Base-by-base conservation (phyloP, 208 protist species). In the Entamoeba moshkovskii region DNA sequence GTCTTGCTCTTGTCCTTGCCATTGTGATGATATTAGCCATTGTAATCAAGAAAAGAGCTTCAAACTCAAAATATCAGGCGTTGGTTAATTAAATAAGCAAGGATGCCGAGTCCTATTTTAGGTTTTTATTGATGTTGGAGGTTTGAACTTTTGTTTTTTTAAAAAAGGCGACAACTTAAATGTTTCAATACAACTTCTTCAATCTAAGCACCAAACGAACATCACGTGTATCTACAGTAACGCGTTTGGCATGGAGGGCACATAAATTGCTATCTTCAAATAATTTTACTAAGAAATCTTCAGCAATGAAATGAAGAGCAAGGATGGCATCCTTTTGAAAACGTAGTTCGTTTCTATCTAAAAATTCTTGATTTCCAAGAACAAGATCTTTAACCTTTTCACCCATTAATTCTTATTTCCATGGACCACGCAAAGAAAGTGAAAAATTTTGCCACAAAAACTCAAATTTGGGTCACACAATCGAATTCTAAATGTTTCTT, bases 231-330 rank as follows among this genome's bases (percentile, higher is more conserved):
- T 97, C 95, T 93, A 98, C 96, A 46, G 97, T 98, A 47, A 97
- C 96, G 91, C 97, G 96, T 94, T 97, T 97, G 66, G 97, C 96
- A 95, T 98, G 97, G 93, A 98, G 96, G 93, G 96, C 97, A 93
- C 96, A 97, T 0, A 98, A 95, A 96, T 98, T 97, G 92, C 97
- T 97, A 96, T 98, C 97, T 94, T 97, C 97, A 91, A 98, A 97
- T 48, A 98, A 95, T 93, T 95, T 95, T 93, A 98, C 96, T n/a
- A 98, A 92, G 95, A 98, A 98, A 38, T 97, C 94, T 95, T 98
- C 97, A 52, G 97, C 96, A 44, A 97, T 96, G 95, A 98, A 97
- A 96, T 98, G 97, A 66, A 98, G 95, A 11, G 92, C 92, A 16
- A 49, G 15, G 5, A 93, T 45, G 0, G 91, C 91, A n/a, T 38